phyloP scores from a whole-genome alignment of 495 filamentous ascomycete species.

The Penicillium parvum region DNA sequence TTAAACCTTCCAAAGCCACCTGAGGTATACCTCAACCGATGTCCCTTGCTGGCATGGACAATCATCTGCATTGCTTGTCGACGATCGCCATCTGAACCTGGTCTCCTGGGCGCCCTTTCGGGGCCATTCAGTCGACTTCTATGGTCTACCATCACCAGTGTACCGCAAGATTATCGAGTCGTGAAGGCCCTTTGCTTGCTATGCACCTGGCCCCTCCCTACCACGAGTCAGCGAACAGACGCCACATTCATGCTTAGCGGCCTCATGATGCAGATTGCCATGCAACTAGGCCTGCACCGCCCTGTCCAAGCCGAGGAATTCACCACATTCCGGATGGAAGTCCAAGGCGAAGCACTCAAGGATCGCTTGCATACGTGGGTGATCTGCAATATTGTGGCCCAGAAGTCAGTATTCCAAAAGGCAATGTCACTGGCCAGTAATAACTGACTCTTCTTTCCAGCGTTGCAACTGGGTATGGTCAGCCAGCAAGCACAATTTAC shows the following conservation, averaged over 20 bases:
- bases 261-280: constrained; percentile 92
- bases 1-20: constrained; percentile 67
- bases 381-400: constrained; percentile 86
- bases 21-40: constrained; percentile 70
- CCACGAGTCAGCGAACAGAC: constrained; percentile 78
- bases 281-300: constrained; percentile 83
- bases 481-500: constrained; percentile 79
- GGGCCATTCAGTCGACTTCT: constrained; percentile 69
- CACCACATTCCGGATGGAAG: constrained; percentile 72
- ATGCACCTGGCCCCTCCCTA: constrained; percentile 89
- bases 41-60: constrained; percentile 79
- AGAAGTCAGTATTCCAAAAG: constrained; percentile 49
- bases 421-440: neutral
- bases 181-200: constrained; percentile 87
- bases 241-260: constrained; percentile 87
- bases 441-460: constrained; percentile 34
- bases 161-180: constrained; percentile 79
- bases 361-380: constrained; percentile 89
- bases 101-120: constrained; percentile 65
- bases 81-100: constrained; percentile 62
- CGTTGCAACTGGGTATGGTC: constrained; percentile 85
- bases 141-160: constrained; percentile 75
- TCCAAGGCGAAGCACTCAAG: constrained; percentile 77
- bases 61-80: constrained; percentile 79
- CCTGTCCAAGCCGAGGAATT: constrained; percentile 91